Conservation (phyloP, 305 asterid genomes). For the Solanum hybrid region DNA sequence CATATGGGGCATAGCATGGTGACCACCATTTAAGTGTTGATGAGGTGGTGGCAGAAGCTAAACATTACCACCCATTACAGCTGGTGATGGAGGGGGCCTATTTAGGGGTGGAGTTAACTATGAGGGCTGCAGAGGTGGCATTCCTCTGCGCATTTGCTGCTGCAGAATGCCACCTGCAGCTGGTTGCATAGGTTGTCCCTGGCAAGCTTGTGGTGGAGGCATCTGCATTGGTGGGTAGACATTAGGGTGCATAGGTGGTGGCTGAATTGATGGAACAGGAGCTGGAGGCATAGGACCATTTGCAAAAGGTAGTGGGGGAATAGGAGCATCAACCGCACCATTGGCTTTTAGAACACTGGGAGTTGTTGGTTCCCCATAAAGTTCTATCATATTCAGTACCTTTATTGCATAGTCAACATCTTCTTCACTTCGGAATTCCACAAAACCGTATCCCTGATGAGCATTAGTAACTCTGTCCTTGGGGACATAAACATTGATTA, state of each 20-base stretch:
- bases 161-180: slow-evolving; percentile 34
- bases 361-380: slow-evolving; percentile 60
- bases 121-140: slow-evolving; percentile 64
- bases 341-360: slow-evolving; percentile 40
- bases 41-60: slow-evolving; percentile 82
- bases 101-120: slow-evolving; percentile 29
- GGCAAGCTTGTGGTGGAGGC: slow-evolving; percentile 52
- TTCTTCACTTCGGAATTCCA: slow-evolving; percentile 88
- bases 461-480: slow-evolving; percentile 88
- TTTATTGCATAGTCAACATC: slow-evolving; percentile 94
- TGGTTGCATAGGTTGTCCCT: slow-evolving; percentile 49
- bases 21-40: slow-evolving; percentile 58
- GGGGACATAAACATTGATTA: slow-evolving; percentile 89
- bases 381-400: slow-evolving; percentile 76
- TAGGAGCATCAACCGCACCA: slow-evolving; percentile 34
- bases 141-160: slow-evolving; percentile 44
- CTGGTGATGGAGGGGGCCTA: slow-evolving; percentile 65
- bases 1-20: slow-evolving; percentile 44
- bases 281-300: slow-evolving; percentile 60
- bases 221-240: slow-evolving; percentile 51
- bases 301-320: slow-evolving; percentile 62
- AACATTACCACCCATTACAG: slow-evolving; percentile 40
- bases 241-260: slow-evolving; percentile 48
- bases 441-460: slow-evolving; percentile 87
- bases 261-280: slow-evolving; percentile 36